Conservation (phyloP, 768 basidiomycete genomes). For the Peribolospora kevripleyi region DNA sequence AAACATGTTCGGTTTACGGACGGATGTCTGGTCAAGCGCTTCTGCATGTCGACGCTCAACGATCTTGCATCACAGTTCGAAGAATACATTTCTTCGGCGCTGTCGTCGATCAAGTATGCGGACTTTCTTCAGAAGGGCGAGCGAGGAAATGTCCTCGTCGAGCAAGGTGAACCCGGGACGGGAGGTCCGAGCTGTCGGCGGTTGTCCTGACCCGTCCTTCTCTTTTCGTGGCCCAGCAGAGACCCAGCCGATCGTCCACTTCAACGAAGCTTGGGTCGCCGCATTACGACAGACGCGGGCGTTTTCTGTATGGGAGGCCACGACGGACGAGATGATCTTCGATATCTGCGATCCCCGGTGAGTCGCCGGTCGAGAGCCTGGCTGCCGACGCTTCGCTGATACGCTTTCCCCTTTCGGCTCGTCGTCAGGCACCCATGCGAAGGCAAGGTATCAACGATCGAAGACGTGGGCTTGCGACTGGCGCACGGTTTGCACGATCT, state of each 20-base stretch:
- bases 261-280: conserved; percentile 63
- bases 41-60: neutral
- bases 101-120: conserved; percentile 70
- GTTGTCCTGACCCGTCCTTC: too few species aligned
- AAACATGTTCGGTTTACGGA: conserved; percentile 1
- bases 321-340: conserved; percentile 77
- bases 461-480: conserved; percentile 74
- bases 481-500: conserved; percentile 86
- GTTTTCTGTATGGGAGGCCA: conserved; percentile 66
- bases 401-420: neutral
- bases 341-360: conserved; percentile 86
- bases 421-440: conserved; percentile 63
- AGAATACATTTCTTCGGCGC: conserved; percentile 72
- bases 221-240: conserved; percentile 26
- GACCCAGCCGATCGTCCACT: conserved; percentile 42
- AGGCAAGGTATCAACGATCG: conserved; percentile 63
- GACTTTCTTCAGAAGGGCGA: conserved; percentile 51
- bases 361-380: conserved; percentile 9
- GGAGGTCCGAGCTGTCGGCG: conserved; percentile 5
- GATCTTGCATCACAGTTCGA: conserved; percentile 36
- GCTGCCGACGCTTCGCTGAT: neutral
- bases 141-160: conserved; percentile 18
- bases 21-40: neutral
- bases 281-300: conserved; percentile 75
- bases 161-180: conserved; percentile 7